Evolutionary conservation across 176 grass and related monocot species (phyloP), one percentile per base, ranked within the genome.

Genomic region (Triticum urartu): DNA sequence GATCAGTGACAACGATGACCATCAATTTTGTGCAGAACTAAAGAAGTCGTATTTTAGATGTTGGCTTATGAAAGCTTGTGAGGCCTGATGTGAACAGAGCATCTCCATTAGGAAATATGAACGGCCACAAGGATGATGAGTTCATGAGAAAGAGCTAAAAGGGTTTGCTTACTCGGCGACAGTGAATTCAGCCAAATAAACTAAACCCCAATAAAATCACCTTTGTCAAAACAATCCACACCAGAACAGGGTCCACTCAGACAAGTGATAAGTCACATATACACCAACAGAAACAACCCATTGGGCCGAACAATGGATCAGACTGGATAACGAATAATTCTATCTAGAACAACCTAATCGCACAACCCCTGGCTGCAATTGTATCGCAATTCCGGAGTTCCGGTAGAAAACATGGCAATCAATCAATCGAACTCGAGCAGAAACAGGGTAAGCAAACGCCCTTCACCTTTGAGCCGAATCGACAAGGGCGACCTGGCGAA

Each of bases 401-500:
- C 15, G 7, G 34, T 25, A 22, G 20, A 26, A 42, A 64, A 81
- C 17, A 13, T 66, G 39, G 13, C 62, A 48, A 67, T 33, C 18
- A 48, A 18, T 63, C 45, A 4, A 48, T 5, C 14, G 12, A 48
- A 1, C 5, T 26, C 28, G 14, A 3, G 39, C 40, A 32, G 15
- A 48, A 64, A 13, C 20, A 4, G 32, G 6, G 18, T 9, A 73
- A 62, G 61, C 1, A 11, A 35, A 30, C 24, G 36, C 1, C 1
- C 2, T 64, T 32, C 72, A 96, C 97, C 97, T 98, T 84, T 92
- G 52, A 98, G 94, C 11, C 79, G 86, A 43, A 94, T 81, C 6
- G 88, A 89, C 43, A 95, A 66, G 33, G 92, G 83, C 24, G 85
- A 83, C 85, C 86, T 94, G 11, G 86, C 87, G 66, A 98, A 98